A percentile compares a stretch with the other conserved stretches of the same genome.
These are phyloP conservation scores for Tillandsia fasciculata DNA, from an alignment of 176 grass and related monocot genomes.

Conservation along the genomic window DNA sequence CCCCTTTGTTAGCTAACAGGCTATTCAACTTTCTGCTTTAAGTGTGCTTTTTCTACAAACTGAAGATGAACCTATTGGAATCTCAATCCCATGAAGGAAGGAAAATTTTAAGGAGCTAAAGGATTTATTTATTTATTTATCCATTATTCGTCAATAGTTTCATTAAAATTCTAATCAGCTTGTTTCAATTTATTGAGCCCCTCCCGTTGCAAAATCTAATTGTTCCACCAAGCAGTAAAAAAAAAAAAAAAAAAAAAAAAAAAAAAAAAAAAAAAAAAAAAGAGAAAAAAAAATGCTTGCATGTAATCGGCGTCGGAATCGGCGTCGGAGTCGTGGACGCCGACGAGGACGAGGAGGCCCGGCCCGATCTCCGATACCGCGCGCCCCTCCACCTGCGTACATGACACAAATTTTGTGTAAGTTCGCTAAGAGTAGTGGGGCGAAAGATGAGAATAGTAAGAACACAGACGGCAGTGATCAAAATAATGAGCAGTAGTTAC, in stretches of 20 bases:
- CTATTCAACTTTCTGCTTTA: too few species aligned
- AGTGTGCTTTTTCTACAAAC: too few species aligned
- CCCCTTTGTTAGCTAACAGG: too few species aligned
- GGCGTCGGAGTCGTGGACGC: slow-evolving; percentile 70
- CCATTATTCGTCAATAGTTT: too few species aligned
- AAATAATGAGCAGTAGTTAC: slow-evolving; percentile 12
- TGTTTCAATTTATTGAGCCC: too few species aligned
- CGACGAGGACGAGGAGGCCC: slow-evolving; percentile 77
- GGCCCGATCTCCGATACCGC: slow-evolving; percentile 86
- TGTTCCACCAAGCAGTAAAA: not conserved
- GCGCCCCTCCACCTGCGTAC: slow-evolving; percentile 60
- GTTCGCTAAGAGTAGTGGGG: not conserved
- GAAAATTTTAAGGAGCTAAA: too few species aligned
- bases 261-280: not conserved
- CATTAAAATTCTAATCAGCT: too few species aligned
- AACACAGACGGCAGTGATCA: not conserved
- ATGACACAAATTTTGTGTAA: not conserved
- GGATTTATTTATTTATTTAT: too few species aligned
- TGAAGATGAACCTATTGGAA: too few species aligned
- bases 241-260: not conserved
- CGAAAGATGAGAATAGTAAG: not conserved
- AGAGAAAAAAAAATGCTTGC: slow-evolving; percentile 13
- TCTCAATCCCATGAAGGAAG: too few species aligned
- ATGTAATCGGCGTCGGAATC: slow-evolving; percentile 74
- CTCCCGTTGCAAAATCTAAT: not conserved